A percentile compares a stretch with the other conserved stretches of the same genome.
phyloP scores from a whole-genome alignment of 352 stramenopile genomes.

The Globisporangium emineosum region DNA sequence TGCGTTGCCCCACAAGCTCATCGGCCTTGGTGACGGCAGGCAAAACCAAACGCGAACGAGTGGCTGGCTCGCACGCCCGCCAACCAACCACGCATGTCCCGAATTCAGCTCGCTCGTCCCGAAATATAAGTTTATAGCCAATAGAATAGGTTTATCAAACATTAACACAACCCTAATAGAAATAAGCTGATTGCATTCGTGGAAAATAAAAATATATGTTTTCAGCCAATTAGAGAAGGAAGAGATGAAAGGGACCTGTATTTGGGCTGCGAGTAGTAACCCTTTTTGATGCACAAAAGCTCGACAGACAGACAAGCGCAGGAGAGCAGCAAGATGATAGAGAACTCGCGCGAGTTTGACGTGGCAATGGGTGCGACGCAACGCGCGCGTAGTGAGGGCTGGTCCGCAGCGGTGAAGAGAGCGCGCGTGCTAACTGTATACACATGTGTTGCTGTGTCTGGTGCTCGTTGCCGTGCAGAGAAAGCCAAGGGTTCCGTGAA shows the following conservation, averaged over 20 bases:
- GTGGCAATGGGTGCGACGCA: slow-evolving; percentile 11
- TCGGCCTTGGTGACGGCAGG: not conserved
- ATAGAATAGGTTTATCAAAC: not conserved
- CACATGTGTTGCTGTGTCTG: not conserved
- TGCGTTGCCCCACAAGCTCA: slow-evolving; percentile 17
- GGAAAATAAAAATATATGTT: not conserved
- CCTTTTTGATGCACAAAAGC: not conserved
- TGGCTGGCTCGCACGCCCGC: slow-evolving; percentile 4
- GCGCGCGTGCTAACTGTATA: not conserved
- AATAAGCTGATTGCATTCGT: not conserved
- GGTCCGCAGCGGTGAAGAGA: not conserved
- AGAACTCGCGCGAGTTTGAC: slow-evolving; percentile 19
- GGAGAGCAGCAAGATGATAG: not conserved
- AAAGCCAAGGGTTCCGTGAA: slow-evolving; percentile 67
- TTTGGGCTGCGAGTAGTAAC: not conserved
- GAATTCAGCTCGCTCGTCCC: not conserved
- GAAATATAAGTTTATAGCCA: not conserved
- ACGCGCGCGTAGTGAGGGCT: not conserved
- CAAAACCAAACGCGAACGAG: not conserved
- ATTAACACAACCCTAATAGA: not conserved
- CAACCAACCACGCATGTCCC: slow-evolving; percentile 14
- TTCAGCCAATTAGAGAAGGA: not conserved
- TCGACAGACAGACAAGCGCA: not conserved
- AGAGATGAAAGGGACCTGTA: not conserved
- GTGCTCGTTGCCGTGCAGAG: slow-evolving; percentile 22